Percentiles rank a stretch among this genome's conserved stretches.
Conservation (phyloP, 768 basidiomycete species). For the Boletus subcaerulescens region DNA sequence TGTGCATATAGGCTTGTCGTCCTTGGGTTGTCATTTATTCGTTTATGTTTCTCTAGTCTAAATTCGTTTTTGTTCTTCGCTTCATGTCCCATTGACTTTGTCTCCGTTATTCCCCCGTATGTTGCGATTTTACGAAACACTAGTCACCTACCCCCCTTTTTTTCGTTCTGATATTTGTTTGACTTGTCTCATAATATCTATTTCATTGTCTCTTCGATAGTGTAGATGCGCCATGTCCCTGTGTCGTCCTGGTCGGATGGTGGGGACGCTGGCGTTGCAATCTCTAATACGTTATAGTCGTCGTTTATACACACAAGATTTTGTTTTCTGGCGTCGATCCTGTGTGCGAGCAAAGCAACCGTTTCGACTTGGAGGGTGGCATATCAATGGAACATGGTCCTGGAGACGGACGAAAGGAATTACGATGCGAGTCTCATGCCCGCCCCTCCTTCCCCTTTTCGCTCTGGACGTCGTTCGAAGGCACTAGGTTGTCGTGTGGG, state of each 20-base stretch:
- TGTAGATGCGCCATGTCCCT: slow-evolving; percentile 23
- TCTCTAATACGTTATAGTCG: slow-evolving; percentile 36
- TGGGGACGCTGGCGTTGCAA: slow-evolving; percentile 10
- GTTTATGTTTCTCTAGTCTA: slow-evolving; percentile 12
- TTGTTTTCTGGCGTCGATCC: neutral
- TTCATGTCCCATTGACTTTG: slow-evolving; percentile 8
- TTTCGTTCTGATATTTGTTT: slow-evolving; percentile 23
- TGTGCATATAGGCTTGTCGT: slow-evolving; percentile 26
- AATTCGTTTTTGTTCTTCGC: slow-evolving; percentile 7
- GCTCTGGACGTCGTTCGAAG: too few species aligned
- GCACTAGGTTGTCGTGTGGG: too few species aligned
- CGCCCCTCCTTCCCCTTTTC: too few species aligned
- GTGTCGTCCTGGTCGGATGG: neutral
- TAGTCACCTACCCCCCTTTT: slow-evolving; percentile 7
- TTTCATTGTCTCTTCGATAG: slow-evolving; percentile 17
- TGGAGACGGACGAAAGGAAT: too few species aligned
- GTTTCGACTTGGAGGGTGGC: too few species aligned
- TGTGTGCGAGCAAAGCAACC: too few species aligned
- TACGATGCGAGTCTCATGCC: too few species aligned
- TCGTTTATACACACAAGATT: slow-evolving; percentile 27
- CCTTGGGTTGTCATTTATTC: slow-evolving; percentile 27
- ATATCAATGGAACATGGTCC: too few species aligned
- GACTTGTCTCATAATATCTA: slow-evolving; percentile 29
- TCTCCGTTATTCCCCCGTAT: slow-evolving; percentile 8
- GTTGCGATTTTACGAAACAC: slow-evolving; percentile 14